Evolutionary conservation across 768 basidiomycete species (phyloP), one percentile per base, ranked within the genome.

Genomic region (Phaffia tasmanica): DNA sequence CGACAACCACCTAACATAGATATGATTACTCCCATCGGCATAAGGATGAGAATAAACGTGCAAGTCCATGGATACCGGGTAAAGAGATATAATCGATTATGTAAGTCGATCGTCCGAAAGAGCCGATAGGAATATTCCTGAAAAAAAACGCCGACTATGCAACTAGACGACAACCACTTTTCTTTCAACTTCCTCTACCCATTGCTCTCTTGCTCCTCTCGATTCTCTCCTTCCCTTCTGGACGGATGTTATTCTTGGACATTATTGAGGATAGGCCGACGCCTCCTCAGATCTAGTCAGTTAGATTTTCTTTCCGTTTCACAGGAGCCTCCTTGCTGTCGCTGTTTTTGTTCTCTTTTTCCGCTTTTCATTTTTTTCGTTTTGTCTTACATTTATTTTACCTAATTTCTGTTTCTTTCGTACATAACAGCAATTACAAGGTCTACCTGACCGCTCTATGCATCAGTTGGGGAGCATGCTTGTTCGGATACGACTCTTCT

Each of bases 391-490:
- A 54, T 30, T 54, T 29, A 9, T 35, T 25, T 23, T 25, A 25
- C 54, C 63, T 27, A 19, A 19, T 42, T 30, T 42, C 23, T 18
- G 6, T 30, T 25, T 4, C 30, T 47, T 16, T 7, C 32, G 18
- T 23, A 50, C 29, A 18, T 14, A 8, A 7, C 61, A 57, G 51
- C 48, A 35, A 32, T 8, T 15, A 23, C 11, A 35, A 49, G 42
- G 35, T 63, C 48, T 63, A 68, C 51, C 57, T 68, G 27, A 68
- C 61, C n/a, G 67, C 62, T 14, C 16, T 64, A 8, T 48, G 57
- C 30, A 53, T 68, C 57, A 62, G 62, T 3, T 63, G 47, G 46
- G 67, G 67, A 35, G 61, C 62, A 3, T 50, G 32, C 35, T 27
- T 63, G 3, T 63, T 63, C 49, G 62, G 67, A 23, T 68, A 63